These are phyloP conservation scores for Annulohypoxylon bovei DNA, from an alignment of 495 filamentous ascomycete genomes.

Conservation along the genomic window DNA sequence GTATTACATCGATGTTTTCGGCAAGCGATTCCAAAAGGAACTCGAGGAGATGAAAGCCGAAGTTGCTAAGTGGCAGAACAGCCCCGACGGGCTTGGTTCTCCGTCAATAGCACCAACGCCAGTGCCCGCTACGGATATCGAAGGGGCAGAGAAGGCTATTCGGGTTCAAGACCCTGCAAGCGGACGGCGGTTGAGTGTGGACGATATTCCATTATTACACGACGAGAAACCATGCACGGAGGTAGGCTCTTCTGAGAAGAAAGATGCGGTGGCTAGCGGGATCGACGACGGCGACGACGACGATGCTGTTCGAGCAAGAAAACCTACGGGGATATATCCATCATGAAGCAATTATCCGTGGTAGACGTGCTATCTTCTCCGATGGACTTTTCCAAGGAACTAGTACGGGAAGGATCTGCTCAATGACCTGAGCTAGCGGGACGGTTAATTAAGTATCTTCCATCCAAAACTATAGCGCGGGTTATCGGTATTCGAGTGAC, in stretches of 20 bases:
- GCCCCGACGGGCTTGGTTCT: slow-evolving; percentile 56
- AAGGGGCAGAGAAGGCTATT: slow-evolving; percentile 33
- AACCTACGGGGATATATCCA: slow-evolving; percentile 24
- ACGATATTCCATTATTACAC: slow-evolving; percentile 65
- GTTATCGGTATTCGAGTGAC: background rate
- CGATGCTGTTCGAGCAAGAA: slow-evolving; percentile 56
- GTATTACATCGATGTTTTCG: slow-evolving; percentile 97
- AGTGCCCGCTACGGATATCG: slow-evolving; percentile 13
- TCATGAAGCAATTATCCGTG: slow-evolving; percentile 7
- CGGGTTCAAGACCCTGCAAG: slow-evolving; percentile 41
- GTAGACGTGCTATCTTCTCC: background rate
- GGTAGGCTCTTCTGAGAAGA: background rate
- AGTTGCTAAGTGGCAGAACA: slow-evolving; percentile 86
- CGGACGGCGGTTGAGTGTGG: slow-evolving; percentile 52
- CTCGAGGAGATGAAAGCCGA: slow-evolving; percentile 89
- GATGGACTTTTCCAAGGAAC: background rate
- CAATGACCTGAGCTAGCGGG: background rate
- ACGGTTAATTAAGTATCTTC: slow-evolving; percentile 7
- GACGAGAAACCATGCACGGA: slow-evolving; percentile 51
- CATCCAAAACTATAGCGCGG: background rate
- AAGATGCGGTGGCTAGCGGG: slow-evolving; percentile 48
- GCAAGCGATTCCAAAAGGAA: slow-evolving; percentile 95
- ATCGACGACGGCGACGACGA: slow-evolving; percentile 52
- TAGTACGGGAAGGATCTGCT: background rate
- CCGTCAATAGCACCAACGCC: slow-evolving; percentile 53